phyloP scores from a whole-genome alignment of 768 basidiomycete species.

The Leccinellum albellum region DNA sequence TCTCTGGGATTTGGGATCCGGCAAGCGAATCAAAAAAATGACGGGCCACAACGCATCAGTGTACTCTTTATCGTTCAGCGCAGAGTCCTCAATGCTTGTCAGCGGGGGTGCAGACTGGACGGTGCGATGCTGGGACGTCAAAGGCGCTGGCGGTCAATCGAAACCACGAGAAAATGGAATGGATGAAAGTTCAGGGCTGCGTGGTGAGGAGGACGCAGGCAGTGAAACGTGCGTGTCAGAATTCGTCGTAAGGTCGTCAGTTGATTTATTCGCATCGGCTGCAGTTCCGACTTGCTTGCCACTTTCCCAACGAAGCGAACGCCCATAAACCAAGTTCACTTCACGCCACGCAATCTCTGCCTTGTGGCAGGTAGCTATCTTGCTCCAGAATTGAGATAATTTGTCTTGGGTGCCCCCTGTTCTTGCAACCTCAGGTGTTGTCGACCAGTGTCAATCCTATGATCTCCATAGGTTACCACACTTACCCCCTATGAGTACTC shows the following conservation, averaged over 20 bases:
- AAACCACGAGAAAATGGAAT: slow-evolving; percentile 59
- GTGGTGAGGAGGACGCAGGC: slow-evolving; percentile 47
- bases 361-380: slow-evolving; percentile 78
- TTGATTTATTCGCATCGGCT: slow-evolving; percentile 5
- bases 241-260: neutral
- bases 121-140: slow-evolving; percentile 98
- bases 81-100: slow-evolving; percentile 85
- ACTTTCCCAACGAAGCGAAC: slow-evolving; percentile 97
- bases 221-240: slow-evolving; percentile 63
- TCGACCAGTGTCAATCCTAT: neutral
- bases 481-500: neutral
- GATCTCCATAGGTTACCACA: neutral
- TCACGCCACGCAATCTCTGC: slow-evolving; percentile 92
- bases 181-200: slow-evolving; percentile 31
- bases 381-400: slow-evolving; percentile 52
- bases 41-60: slow-evolving; percentile 87
- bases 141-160: slow-evolving; percentile 62
- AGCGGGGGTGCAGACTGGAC: slow-evolving; percentile 95
- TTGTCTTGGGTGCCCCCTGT: neutral
- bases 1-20: slow-evolving; percentile 96
- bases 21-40: slow-evolving; percentile 94
- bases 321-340: slow-evolving; percentile 87
- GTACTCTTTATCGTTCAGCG: slow-evolving; percentile 87
- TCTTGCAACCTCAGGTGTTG: neutral
- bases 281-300: slow-evolving; percentile 77